A percentile compares a stretch with the other conserved stretches of the same genome.
Conservation (phyloP, 2,329 filamentous ascomycete genomes). For the Macroventuria anomochaeta region DNA sequence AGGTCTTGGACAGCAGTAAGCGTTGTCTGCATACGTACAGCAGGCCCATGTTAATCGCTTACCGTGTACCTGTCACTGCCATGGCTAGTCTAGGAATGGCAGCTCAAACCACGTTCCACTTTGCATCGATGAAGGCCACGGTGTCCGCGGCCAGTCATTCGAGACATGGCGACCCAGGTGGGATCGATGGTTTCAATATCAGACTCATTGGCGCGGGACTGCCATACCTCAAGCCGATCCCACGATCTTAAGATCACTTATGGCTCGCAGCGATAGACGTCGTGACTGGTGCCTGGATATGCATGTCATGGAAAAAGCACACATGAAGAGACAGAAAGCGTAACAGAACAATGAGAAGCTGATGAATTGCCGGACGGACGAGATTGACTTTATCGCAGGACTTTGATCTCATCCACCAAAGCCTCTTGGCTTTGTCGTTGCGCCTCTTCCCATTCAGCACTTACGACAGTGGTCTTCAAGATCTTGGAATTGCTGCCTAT, state of each 20-base stretch:
- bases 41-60: neutral
- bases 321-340: neutral
- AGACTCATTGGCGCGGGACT: too few relatives aligned
- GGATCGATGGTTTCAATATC: too few relatives aligned
- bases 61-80: slow-evolving; percentile 11
- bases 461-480: slow-evolving; percentile 46
- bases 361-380: neutral
- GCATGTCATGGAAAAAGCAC: neutral
- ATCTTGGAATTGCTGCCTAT: slow-evolving; percentile 44
- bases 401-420: slow-evolving; percentile 32
- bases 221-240: neutral
- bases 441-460: slow-evolving; percentile 44
- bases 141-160: neutral
- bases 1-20: slow-evolving; percentile 25
- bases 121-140: neutral
- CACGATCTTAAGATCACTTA: neutral
- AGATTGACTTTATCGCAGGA: slow-evolving; percentile 16
- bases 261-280: too few relatives aligned
- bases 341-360: neutral
- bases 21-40: slow-evolving; percentile 10
- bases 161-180: neutral
- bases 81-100: neutral
- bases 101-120: neutral
- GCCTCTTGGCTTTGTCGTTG: slow-evolving; percentile 25
- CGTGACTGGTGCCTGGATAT: too few relatives aligned